A percentile compares a stretch with the other conserved stretches of the same genome.
Evolutionary conservation across 805 yeast species (phyloP).

Genomic region (Candida khao-thaluensis): DNA sequence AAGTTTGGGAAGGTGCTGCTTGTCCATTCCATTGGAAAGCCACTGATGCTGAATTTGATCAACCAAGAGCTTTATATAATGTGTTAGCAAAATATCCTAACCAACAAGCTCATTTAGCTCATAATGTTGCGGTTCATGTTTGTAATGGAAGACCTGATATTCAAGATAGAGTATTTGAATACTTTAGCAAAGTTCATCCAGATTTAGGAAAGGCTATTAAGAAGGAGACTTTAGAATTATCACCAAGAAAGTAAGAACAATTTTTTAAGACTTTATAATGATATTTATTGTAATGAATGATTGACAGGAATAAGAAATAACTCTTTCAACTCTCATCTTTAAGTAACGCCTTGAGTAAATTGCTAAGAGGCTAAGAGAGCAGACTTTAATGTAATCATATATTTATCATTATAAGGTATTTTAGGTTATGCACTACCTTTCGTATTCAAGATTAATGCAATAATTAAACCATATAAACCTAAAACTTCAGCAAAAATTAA

Average conservation of each 20-base stretch:
- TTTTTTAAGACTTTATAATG: too few species aligned
- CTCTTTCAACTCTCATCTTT: too few species aligned
- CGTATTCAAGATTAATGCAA: constrained; percentile 88
- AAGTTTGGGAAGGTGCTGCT: constrained; percentile 80
- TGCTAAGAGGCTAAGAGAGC: too few species aligned
- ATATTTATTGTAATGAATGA: constrained; percentile 4
- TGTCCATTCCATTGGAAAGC: constrained; percentile 84
- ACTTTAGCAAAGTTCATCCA: constrained; percentile 71
- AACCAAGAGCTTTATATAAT: constrained; percentile 75
- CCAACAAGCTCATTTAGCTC: constrained; percentile 80
- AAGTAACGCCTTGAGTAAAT: too few species aligned
- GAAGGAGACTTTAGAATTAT: constrained; percentile 54
- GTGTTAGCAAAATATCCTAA: constrained; percentile 75
- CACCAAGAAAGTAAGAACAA: constrained; percentile 47
- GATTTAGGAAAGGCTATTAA: constrained; percentile 67
- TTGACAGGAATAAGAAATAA: too few species aligned
- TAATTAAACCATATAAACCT: constrained; percentile 98
- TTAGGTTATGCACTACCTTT: constrained; percentile 52
- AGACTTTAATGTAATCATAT: too few species aligned
- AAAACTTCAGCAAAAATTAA: constrained; percentile 98
- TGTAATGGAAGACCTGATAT: constrained; percentile 66
- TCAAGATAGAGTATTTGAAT: constrained; percentile 75
- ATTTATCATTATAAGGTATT: too few species aligned
- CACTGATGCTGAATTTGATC: constrained; percentile 64
- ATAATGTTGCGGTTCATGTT: constrained; percentile 78